These are phyloP conservation scores for Pisolithus tinctorius DNA, from an alignment of 768 basidiomycete species.

Conservation along the genomic window DNA sequence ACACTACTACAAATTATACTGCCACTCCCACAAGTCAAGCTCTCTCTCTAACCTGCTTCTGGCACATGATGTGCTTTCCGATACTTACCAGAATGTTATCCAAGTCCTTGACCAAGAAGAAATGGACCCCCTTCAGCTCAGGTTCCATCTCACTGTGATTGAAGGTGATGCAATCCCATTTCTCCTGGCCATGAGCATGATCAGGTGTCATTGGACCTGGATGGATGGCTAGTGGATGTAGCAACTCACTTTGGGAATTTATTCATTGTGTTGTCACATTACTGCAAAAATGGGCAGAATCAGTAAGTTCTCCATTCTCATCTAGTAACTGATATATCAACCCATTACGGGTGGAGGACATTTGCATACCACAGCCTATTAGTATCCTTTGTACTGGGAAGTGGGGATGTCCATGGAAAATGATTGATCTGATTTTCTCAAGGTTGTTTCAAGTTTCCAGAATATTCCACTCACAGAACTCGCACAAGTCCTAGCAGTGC, in stretches of 20 bases:
- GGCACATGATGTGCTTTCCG: too few species aligned
- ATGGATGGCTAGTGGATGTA: background rate
- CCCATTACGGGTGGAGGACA: background rate
- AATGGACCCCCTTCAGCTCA: too few species aligned
- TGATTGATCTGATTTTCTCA: constrained; percentile 3
- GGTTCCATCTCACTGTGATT: too few species aligned
- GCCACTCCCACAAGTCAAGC: too few species aligned
- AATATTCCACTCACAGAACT: too few species aligned
- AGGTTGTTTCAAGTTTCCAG: too few species aligned
- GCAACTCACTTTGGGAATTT: background rate
- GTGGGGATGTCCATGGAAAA: constrained; percentile 4
- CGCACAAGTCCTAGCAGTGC: background rate
- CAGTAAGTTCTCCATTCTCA: background rate
- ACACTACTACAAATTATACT: too few species aligned
- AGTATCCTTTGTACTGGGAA: background rate
- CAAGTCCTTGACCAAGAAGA: too few species aligned
- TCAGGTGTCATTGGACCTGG: background rate
- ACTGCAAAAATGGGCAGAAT: background rate
- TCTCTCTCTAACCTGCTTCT: too few species aligned
- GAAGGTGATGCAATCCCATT: too few species aligned
- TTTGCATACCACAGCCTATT: constrained; percentile 1
- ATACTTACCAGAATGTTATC: constrained; percentile 10
- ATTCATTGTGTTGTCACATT: background rate
- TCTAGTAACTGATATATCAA: background rate
- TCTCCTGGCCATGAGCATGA: background rate